phyloP scores from a whole-genome alignment of 1,139 yeast genomes.

The Sugiyamaella paludigena region DNA sequence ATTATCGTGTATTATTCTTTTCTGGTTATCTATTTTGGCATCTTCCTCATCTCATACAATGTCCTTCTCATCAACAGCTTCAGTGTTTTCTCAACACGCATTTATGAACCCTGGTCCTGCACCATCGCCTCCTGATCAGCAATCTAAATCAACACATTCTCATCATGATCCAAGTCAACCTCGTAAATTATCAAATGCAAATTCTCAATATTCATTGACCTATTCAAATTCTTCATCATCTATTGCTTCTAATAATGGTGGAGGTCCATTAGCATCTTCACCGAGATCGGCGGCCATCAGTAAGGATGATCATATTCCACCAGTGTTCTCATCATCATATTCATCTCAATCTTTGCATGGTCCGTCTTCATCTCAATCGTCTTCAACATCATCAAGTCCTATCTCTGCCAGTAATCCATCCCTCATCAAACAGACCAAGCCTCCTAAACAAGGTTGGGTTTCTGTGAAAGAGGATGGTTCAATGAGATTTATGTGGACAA shows the following conservation, averaged over 20 bases:
- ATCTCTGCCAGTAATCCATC: neutral
- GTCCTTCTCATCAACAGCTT: constrained; percentile 32
- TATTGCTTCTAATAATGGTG: constrained; percentile 13
- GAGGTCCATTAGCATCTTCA: neutral
- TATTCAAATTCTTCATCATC: constrained; percentile 22
- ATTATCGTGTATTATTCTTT: neutral
- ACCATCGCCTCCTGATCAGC: constrained; percentile 38
- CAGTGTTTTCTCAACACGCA: constrained; percentile 36
- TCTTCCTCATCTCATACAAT: constrained; percentile 13
- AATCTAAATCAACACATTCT: neutral
- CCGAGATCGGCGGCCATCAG: constrained; percentile 6
- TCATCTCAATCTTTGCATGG: neutral
- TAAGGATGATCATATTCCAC: neutral
- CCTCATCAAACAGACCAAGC: constrained; percentile 9
- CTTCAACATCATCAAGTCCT: constrained; percentile 9
- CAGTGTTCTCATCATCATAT: neutral
- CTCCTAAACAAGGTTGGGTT: constrained; percentile 69
- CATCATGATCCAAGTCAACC: constrained; percentile 2
- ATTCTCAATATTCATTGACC: constrained; percentile 13
- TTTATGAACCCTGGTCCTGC: constrained; percentile 44
- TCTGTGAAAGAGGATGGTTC: constrained; percentile 86
- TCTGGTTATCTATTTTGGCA: neutral
- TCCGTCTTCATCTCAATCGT: constrained; percentile 14
- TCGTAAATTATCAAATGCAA: constrained; percentile 15
- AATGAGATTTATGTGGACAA: constrained; percentile 83